Percentiles rank a stretch among this genome's conserved stretches.
These are phyloP conservation scores for Ascochyta fabae DNA, from an alignment of 2,329 filamentous ascomycete species.

Conservation along the genomic window DNA sequence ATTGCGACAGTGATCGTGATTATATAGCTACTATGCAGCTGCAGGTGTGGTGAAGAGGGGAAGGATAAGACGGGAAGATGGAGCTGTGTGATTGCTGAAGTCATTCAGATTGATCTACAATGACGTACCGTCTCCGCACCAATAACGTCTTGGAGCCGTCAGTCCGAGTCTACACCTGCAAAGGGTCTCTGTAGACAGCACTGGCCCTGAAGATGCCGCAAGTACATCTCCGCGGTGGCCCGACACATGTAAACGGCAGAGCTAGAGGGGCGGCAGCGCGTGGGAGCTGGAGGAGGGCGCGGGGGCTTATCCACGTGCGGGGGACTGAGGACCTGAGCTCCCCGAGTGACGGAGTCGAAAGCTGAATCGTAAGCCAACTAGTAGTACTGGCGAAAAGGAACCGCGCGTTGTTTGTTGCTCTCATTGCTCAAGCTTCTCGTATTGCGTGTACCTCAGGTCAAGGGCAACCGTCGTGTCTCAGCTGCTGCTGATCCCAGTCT, in stretches of 20 bases:
- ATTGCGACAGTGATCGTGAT: constrained; percentile 2
- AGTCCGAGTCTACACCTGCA: constrained; percentile 9
- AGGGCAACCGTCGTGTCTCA: constrained; percentile 13
- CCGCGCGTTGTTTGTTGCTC: not conserved
- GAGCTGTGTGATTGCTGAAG: constrained; percentile 20
- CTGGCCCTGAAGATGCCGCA: not conserved
- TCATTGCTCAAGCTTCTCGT: not conserved
- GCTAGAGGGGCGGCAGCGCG: not conserved
- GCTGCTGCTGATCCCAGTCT: constrained; percentile 8
- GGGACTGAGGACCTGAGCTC: not conserved
- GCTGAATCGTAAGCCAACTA: not conserved
- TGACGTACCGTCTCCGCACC: constrained; percentile 18
- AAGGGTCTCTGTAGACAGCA: not conserved
- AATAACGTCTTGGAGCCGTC: constrained; percentile 8
- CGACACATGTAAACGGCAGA: not conserved
- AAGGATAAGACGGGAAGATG: constrained; percentile 25
- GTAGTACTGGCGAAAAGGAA: not conserved
- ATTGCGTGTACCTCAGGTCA: constrained; percentile 1
- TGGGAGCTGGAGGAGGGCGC: constrained; percentile 2
- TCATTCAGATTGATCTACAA: constrained; percentile 13
- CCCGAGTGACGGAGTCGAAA: not conserved
- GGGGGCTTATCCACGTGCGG: constrained; percentile 8
- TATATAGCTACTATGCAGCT: constrained; percentile 22
- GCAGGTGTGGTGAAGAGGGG: constrained; percentile 19
- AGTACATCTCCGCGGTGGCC: constrained; percentile 2